Evolutionary conservation across 2,329 filamentous ascomycete species (phyloP).

Genomic region (Fusarium luffae): DNA sequence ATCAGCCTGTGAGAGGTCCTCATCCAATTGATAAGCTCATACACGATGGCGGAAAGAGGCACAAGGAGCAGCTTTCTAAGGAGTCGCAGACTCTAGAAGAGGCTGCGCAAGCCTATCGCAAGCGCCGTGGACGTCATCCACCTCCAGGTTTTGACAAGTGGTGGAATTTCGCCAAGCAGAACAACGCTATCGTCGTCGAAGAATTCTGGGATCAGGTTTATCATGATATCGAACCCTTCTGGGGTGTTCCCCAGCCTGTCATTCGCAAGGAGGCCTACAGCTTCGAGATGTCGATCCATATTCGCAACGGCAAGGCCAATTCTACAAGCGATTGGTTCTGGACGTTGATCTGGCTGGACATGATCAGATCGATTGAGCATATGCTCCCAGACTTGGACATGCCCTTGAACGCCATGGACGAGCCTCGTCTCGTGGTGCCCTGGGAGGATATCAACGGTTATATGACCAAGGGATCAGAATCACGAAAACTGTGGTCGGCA

Average conservation of each 20-base stretch:
- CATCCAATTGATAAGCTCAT: constrained; percentile 67
- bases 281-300: constrained; percentile 71
- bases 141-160: constrained; percentile 72
- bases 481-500: constrained; percentile 56
- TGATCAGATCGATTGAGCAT: constrained; percentile 64
- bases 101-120: constrained; percentile 68
- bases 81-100: constrained; percentile 63
- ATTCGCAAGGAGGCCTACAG: constrained; percentile 64
- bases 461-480: constrained; percentile 64
- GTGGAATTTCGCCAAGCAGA: constrained; percentile 65
- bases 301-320: constrained; percentile 64
- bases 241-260: constrained; percentile 60
- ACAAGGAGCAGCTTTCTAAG: constrained; percentile 55
- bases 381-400: constrained; percentile 75
- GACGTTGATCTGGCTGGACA: constrained; percentile 66
- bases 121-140: constrained; percentile 68
- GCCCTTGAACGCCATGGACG: constrained; percentile 74
- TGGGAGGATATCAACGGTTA: constrained; percentile 69
- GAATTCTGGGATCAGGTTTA: constrained; percentile 74
- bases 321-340: constrained; percentile 67
- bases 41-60: constrained; percentile 55
- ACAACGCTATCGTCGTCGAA: constrained; percentile 67
- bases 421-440: constrained; percentile 71
- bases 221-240: constrained; percentile 69
- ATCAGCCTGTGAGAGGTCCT: constrained; percentile 15